Evolutionary conservation across 1,284 basidiomycete species (phyloP).

Genomic region (Cerioporus squamosus): DNA sequence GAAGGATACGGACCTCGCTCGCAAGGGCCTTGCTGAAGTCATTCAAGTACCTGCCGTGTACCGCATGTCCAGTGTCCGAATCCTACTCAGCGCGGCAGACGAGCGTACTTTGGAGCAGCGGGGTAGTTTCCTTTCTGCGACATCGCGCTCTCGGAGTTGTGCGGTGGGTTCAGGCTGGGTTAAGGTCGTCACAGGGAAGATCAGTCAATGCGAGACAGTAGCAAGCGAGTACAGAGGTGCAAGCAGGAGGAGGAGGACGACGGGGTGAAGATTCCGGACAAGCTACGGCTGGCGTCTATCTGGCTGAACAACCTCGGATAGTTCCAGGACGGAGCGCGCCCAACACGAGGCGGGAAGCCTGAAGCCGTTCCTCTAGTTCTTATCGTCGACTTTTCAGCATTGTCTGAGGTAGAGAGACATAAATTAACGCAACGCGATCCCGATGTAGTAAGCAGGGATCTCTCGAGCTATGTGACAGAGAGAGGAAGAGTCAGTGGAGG

Average conservation of each 20-base stretch:
- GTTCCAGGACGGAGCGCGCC: no score
- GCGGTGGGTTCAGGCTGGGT: neutral
- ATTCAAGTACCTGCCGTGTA: slow-evolving; percentile 57
- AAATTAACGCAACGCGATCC: no score
- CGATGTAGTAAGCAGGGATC: no score
- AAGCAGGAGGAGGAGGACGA: neutral
- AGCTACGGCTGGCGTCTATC: neutral
- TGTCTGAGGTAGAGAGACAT: no score
- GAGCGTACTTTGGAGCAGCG: slow-evolving; percentile 26
- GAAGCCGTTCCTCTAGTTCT: no score
- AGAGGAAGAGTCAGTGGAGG: neutral
- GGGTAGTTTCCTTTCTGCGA: slow-evolving; percentile 27
- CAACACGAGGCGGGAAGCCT: no score
- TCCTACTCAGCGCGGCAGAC: slow-evolving; percentile 6
- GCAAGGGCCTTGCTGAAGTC: slow-evolving; percentile 55
- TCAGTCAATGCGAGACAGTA: no score
- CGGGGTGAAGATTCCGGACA: neutral
- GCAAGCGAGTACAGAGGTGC: no score
- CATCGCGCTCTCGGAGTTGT: slow-evolving; percentile 5
- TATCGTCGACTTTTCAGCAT: no score
- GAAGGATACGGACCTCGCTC: slow-evolving; percentile 42
- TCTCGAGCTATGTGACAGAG: neutral
- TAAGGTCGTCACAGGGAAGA: neutral
- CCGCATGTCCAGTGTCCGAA: neutral
- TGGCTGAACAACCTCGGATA: no score